Base-by-base conservation (phyloP, 306 rosid genomes). In the Trichosanthes cucumerina region DNA sequence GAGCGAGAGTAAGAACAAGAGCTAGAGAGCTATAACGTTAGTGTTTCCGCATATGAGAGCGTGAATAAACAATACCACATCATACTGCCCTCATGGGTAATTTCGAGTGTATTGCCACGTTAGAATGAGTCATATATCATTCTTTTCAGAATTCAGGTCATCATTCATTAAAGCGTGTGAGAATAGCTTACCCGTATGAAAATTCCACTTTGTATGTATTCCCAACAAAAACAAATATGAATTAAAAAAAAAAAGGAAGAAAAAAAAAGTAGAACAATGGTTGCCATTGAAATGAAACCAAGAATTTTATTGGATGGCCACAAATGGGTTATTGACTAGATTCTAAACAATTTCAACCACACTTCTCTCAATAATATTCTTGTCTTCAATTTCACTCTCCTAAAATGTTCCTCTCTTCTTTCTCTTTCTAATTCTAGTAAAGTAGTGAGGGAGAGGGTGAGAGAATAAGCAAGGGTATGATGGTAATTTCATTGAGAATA, bases 251-350 rank as follows among this genome's bases (percentile, higher is more conserved):
- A 6, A 23, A 46, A 16, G 14, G 5, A 72, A 0, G 2, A 49
- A 24, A 49, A 13, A 47, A 47, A 23, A 23, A 68, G 31, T 18
- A 34, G 36, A 43, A 69, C 0, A 12, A 21, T 21, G 5, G 34
- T 70, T 44, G 77, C 41, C 15, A 72, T 72, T 46, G 77, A 70
- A 72, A 47, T 72, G 0, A 71, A 72, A 72, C 77, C 24, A 72
- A 44, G 34, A 46, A 21, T 44, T 70, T 70, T 21, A 68, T 72
- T 46, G 77, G 59, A 72, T 72, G 77, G 58, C 34, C 77, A 46
- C 26, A 24, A 70, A 26, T 72, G 24, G 38, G 59, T 7, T 72
- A 19, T 72, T 72, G 77, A 72, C 77, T 46, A 24, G 58, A 72
- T 72, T 72, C 77, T 47, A 3, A 11, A 24, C 8, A 31, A 72